Percentiles rank a stretch among this genome's conserved stretches.
Evolutionary conservation across 2,329 filamentous ascomycete species (phyloP).

Genomic region (Neofusicoccum parvum): DNA sequence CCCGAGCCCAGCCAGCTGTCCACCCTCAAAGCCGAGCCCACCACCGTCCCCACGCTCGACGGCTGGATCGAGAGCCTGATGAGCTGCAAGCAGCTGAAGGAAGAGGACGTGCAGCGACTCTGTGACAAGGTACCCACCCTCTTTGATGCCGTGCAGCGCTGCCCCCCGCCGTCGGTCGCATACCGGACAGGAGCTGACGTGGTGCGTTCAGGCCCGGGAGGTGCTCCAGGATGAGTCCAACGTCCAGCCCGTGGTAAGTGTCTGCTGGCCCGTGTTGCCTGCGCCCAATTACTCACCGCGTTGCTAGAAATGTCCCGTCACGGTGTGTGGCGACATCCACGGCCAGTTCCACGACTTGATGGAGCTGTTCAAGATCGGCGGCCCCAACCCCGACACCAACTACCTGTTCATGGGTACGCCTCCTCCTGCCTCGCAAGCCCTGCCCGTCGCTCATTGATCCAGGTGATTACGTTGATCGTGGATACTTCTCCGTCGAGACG

Average conservation of each 20-base stretch:
- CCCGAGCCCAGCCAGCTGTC: slow-evolving; percentile 74
- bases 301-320: slow-evolving; percentile 85
- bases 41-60: slow-evolving; percentile 89
- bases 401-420: slow-evolving; percentile 94
- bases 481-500: slow-evolving; percentile 98
- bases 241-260: slow-evolving; percentile 92
- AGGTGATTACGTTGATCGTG: slow-evolving; percentile 98
- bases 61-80: slow-evolving; percentile 99
- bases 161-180: neutral
- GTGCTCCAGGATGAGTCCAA: slow-evolving; percentile 97
- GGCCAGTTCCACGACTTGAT: slow-evolving; percentile 99
- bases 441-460: slow-evolving; percentile 21
- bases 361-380: slow-evolving; percentile 99
- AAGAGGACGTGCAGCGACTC: slow-evolving; percentile 91
- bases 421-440: slow-evolving; percentile 24
- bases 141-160: neutral
- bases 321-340: slow-evolving; percentile 98
- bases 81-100: slow-evolving; percentile 96
- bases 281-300: slow-evolving; percentile 26
- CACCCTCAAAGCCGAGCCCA: slow-evolving; percentile 73
- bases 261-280: neutral
- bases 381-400: slow-evolving; percentile 96
- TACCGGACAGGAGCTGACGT: slow-evolving; percentile 19
- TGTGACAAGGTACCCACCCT: slow-evolving; percentile 80
- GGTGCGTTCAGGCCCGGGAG: slow-evolving; percentile 73